Evolutionary conservation across 2,329 filamentous ascomycete genomes (phyloP), one percentile per base, ranked within the genome.

Genomic region (Akanthomyces muscarius): DNA sequence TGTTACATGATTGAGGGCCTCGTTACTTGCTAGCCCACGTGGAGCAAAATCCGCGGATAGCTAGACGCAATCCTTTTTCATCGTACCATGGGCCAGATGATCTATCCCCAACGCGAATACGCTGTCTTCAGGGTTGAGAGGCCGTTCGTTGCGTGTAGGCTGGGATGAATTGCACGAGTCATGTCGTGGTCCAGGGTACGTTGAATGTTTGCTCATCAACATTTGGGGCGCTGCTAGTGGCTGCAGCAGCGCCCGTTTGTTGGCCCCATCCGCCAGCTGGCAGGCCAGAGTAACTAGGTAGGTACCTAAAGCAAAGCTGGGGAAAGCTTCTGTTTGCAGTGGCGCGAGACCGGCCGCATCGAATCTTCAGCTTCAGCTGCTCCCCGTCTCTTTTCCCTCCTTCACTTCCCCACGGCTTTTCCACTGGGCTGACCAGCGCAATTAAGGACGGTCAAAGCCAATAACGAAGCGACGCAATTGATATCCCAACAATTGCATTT

Each of bases 401-500:
- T 53, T 58, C 61, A 63, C 42, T 60, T 58, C 47, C 61, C 51
- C 50, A 63, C 62, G 28, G 65, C 66, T 63, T 21, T 23, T 42
- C 21, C 45, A 14, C 45, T 10, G 5, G n/a, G 8, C 63, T 62
- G 64, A 63, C 64, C 63, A 41, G 54, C 64, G 28, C 28, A 38
- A 33, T 41, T 18, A 14, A 18, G 18, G n/a, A 42, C 30, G 23
- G 8, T 7, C n/a, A 47, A 18, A n/a, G n/a, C 28, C 10, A 25
- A 18, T 5, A 28, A 53, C 41, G 28, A 54, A 44, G 38, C 38
- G 48, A 18, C 21, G 5, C 47, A 36, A 61, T 54, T 61, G 48
- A 53, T 3, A 3, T 33, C 18, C 8, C 18, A 16, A n/a, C 3
- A 21, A 61, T 36, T 42, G 25, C 5, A 10, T 10, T 14, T 23